Percentiles rank a stretch among this genome's conserved stretches.
These are phyloP conservation scores for Trichoderma afroharzianum DNA, from an alignment of 2,329 filamentous ascomycete genomes.

Conservation along the genomic window DNA sequence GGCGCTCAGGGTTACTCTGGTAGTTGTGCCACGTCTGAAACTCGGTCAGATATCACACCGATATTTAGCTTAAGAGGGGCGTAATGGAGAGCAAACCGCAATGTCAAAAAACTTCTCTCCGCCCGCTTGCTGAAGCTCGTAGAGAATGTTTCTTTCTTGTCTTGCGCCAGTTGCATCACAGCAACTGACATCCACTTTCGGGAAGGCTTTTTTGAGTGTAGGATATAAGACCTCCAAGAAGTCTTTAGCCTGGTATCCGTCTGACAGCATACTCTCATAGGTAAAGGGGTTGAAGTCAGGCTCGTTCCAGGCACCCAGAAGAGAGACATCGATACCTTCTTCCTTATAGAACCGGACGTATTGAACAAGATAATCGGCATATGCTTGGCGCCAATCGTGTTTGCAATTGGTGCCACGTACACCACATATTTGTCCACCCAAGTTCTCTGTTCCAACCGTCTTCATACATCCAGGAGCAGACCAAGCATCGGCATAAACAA, in stretches of 20 bases:
- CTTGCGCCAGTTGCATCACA: conserved; percentile 9
- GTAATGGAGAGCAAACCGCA: neutral
- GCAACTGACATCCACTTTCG: conserved; percentile 8
- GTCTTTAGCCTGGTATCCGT: conserved; percentile 11
- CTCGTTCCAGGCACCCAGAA: conserved; percentile 10
- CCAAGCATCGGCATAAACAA: conserved; percentile 7
- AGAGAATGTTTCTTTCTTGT: conserved; percentile 13
- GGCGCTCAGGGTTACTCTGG: conserved; percentile 11
- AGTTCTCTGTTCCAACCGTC: conserved; percentile 7
- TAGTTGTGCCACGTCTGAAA: conserved; percentile 10
- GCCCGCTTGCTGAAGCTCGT: conserved; percentile 5
- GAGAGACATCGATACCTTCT: conserved; percentile 7
- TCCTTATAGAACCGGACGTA: conserved; percentile 9
- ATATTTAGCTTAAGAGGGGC: neutral
- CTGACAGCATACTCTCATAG: conserved; percentile 15
- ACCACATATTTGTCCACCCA: conserved; percentile 7
- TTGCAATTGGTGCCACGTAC: conserved; percentile 9
- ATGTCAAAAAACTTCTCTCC: conserved; percentile 7
- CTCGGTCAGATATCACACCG: neutral
- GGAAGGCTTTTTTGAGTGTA: conserved; percentile 9
- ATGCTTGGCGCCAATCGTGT: conserved; percentile 8
- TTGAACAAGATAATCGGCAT: conserved; percentile 11
- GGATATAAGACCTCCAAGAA: conserved; percentile 8
- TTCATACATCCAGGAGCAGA: conserved; percentile 13
- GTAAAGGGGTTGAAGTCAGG: conserved; percentile 11